phyloP scores from a whole-genome alignment of 2,329 filamentous ascomycete genomes.

The Cordyceps militaris region DNA sequence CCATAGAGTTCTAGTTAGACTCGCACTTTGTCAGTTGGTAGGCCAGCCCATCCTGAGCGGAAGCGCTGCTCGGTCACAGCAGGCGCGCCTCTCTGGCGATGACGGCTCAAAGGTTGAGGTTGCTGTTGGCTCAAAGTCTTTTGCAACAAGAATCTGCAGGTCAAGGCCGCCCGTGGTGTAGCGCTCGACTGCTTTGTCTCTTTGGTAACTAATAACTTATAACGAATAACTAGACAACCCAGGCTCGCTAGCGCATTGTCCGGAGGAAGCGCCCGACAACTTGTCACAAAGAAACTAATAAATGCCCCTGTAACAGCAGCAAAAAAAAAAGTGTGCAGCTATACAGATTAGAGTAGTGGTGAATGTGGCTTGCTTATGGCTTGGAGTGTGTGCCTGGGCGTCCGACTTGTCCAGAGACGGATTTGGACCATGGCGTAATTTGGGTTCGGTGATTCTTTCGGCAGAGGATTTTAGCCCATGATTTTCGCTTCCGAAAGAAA shows the following conservation, averaged over 20 bases:
- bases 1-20: no score
- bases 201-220: no score
- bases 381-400: not conserved
- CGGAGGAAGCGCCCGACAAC: constrained; percentile 3
- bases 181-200: no score
- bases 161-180: no score
- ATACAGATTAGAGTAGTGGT: constrained; percentile 4
- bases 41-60: not conserved
- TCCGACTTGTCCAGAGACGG: no score
- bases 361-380: constrained; percentile 10
- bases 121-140: not conserved
- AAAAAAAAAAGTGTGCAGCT: not conserved
- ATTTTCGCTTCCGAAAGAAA: not conserved
- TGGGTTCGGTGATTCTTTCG: constrained; percentile 13
- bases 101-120: not conserved
- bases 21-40: no score
- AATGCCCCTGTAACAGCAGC: not conserved
- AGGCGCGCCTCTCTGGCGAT: no score
- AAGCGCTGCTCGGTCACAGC: not conserved
- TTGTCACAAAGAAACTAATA: not conserved
- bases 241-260: not conserved
- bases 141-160: not conserved
- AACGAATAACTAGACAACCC: no score
- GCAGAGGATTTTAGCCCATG: not conserved
- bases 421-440: no score